These are phyloP conservation scores for Coemansia sp. DNA, from an alignment of 192 early-diverging fungal genomes.

Conservation along the genomic window DNA sequence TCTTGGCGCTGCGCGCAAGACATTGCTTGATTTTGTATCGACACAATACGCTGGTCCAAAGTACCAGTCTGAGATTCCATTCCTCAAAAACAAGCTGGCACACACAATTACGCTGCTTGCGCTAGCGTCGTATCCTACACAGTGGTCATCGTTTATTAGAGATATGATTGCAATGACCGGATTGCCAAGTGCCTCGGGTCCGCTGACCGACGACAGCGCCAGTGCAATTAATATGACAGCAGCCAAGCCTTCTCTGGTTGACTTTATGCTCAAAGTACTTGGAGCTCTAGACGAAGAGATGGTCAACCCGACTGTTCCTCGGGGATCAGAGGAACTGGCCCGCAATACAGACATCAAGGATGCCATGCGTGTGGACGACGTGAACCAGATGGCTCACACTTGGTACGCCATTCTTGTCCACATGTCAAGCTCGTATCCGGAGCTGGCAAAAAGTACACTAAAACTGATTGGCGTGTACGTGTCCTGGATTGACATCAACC, in stretches of 20 bases:
- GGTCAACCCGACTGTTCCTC: slow-evolving; percentile 66
- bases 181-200: slow-evolving; percentile 44
- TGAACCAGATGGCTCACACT: slow-evolving; percentile 63
- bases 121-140: slow-evolving; percentile 74
- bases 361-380: slow-evolving; percentile 78
- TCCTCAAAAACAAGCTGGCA: slow-evolving; percentile 80
- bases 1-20: slow-evolving; percentile 24
- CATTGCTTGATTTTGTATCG: slow-evolving; percentile 42
- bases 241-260: slow-evolving; percentile 50
- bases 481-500: slow-evolving; percentile 93
- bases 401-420: slow-evolving; percentile 77
- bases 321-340: slow-evolving; percentile 61
- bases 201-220: slow-evolving; percentile 42
- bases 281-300: slow-evolving; percentile 86
- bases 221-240: slow-evolving; percentile 53
- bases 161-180: slow-evolving; percentile 72
- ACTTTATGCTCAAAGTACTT: slow-evolving; percentile 77
- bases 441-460: slow-evolving; percentile 65
- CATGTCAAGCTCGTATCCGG: slow-evolving; percentile 51
- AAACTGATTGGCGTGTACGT: slow-evolving; percentile 83
- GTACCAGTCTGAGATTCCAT: slow-evolving; percentile 43
- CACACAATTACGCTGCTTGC: slow-evolving; percentile 79
- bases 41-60: slow-evolving; percentile 33
- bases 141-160: slow-evolving; percentile 86
- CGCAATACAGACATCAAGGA: slow-evolving; percentile 89